Percentiles rank a stretch among this genome's conserved stretches.
phyloP scores from a whole-genome alignment of 306 rosid genomes.

The Gillenia trifoliata region DNA sequence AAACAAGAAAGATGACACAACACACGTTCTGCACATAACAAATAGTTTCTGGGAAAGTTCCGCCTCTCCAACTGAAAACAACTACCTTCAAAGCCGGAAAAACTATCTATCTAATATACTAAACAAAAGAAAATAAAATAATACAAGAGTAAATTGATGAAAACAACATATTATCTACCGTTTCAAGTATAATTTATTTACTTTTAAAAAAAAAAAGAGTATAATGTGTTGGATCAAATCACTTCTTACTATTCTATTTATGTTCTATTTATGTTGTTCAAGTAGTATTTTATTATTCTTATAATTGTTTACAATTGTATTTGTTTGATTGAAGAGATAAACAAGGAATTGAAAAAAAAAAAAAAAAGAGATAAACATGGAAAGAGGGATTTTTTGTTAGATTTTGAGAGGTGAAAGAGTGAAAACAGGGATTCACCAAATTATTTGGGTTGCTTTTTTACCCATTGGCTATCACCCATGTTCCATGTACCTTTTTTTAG shows the following conservation, averaged over 20 bases:
- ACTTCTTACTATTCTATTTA: neutral
- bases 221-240: neutral
- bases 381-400: neutral
- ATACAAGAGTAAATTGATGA: no score
- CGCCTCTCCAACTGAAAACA: neutral
- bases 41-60: conserved; percentile 31
- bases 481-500: no score
- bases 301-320: neutral
- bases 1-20: conserved; percentile 9
- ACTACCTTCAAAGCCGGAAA: neutral
- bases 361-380: neutral
- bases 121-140: neutral
- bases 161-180: no score
- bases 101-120: neutral
- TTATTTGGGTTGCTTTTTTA: no score
- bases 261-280: neutral
- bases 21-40: neutral
- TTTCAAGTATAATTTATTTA: neutral
- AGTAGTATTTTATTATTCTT: neutral
- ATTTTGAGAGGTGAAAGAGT: conserved; percentile 6
- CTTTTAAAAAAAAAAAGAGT: no score
- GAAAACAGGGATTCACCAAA: neutral
- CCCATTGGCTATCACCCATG: no score
- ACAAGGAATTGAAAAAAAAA: no score
- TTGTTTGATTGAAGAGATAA: neutral